Evolutionary conservation across 2,329 filamentous ascomycete genomes (phyloP), one percentile per base, ranked within the genome.

Genomic region (Talaromyces sp.): DNA sequence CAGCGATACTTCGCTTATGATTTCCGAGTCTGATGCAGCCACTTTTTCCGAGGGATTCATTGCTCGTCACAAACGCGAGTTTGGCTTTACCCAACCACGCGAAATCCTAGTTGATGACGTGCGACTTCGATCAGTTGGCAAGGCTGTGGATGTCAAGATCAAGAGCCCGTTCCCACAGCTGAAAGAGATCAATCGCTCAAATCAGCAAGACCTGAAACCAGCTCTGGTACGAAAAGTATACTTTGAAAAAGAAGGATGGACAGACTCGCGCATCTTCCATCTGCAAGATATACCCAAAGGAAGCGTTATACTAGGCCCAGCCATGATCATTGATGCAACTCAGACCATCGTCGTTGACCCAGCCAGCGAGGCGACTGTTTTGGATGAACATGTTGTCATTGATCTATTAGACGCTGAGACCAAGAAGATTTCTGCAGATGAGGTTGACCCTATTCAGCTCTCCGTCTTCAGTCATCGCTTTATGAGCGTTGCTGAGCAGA

Each of bases 321-420:
- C 78, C 0, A 66, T 73, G 76, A 86, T 97, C 67, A 92, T 93
- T 2, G 93, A 81, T 62, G 72, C 79, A 39, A 81, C 79, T 0
- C 94, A 97, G 77, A 98, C 94, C 0, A 95, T 98, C 68, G 91
- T 97, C 0, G 88, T 97, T 2, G 91, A 91, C 0, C 94, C 93
- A 0, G 86, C 86, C 35, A 87, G 92, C 2, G 86, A 87, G 24
- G 94, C 93, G 0, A 79, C 93, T 27, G 83, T 97, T 37, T 88
- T 96, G 19, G 85, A 92, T 68, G 96, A 93, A 0, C 94, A 97
- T 71, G 92, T 97, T 8, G 85, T 97, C 7, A 93, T 97, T 73
- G 92, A 97, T 31, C 47, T 67, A 69, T 85, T 95, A 47, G 86
- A 89, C 63, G 87, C 88, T 56, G 79, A 80, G 69, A 80, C 69